These are phyloP conservation scores for Bipolaris sorokiniana DNA, from an alignment of 2,329 filamentous ascomycete genomes.

Conservation along the genomic window DNA sequence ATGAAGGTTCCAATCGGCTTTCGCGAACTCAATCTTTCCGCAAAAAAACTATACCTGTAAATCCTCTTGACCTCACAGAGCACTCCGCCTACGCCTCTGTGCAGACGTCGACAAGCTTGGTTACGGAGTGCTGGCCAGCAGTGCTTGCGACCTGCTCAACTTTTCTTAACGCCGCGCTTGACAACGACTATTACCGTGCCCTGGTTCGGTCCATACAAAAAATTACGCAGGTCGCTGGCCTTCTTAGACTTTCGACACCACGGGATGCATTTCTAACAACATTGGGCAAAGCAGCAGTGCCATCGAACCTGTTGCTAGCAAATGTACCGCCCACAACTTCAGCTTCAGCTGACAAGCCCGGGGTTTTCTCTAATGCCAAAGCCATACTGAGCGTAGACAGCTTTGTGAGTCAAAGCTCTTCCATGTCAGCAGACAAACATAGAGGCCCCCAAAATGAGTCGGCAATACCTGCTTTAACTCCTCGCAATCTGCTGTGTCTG, in stretches of 20 bases:
- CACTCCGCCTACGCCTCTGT: conserved; percentile 75
- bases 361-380: conserved; percentile 73
- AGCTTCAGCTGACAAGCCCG: conserved; percentile 58
- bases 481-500: conserved; percentile 87
- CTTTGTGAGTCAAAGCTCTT: conserved; percentile 65
- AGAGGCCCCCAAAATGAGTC: conserved; percentile 64
- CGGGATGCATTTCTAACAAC: conserved; percentile 95
- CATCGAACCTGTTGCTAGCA: conserved; percentile 68
- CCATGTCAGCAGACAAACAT: conserved; percentile 61
- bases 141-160: conserved; percentile 94
- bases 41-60: conserved; percentile 78
- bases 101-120: conserved; percentile 77
- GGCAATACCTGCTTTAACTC: conserved; percentile 67
- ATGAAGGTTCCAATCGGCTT: conserved; percentile 38
- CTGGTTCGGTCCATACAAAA: conserved; percentile 93
- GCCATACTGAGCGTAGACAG: conserved; percentile 77
- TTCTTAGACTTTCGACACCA: conserved; percentile 82
- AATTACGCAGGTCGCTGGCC: conserved; percentile 90
- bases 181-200: conserved; percentile 91
- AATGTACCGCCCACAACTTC: conserved; percentile 44
- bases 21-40: conserved; percentile 72
- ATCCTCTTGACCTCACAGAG: conserved; percentile 77
- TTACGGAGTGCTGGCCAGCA: conserved; percentile 94
- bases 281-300: conserved; percentile 89
- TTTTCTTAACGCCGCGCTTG: conserved; percentile 88